Conservation (phyloP, 352 stramenopile genomes). For the Bremia lactucae region DNA sequence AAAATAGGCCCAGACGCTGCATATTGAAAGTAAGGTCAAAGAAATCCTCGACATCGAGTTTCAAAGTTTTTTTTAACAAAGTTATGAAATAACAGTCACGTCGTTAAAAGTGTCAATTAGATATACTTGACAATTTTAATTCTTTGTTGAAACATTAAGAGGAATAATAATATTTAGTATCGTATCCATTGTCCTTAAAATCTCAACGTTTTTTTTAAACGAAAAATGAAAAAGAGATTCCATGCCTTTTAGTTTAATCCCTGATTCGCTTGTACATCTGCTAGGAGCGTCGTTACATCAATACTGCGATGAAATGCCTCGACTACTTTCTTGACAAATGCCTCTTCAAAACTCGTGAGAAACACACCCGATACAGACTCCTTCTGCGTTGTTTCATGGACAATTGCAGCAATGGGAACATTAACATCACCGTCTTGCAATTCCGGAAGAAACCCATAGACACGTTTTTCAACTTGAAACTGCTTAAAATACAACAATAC, state of each 20-base stretch:
- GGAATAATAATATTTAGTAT: no score
- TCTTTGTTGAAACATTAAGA: no score
- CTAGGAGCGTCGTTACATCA: constrained; percentile 29
- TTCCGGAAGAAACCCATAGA: constrained; percentile 83
- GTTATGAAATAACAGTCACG: no score
- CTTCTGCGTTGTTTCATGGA: constrained; percentile 3
- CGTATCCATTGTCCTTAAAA: not conserved
- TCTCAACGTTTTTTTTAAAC: constrained; percentile 2
- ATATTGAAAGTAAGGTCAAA: no score
- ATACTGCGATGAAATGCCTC: constrained; percentile 29
- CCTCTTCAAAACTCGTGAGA: constrained; percentile 16
- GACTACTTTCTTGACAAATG: constrained; percentile 25
- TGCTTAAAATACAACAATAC: constrained; percentile 89
- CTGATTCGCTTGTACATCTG: constrained; percentile 17
- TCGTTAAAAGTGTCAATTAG: no score
- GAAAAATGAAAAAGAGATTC: no score
- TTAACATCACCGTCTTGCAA: constrained; percentile 22
- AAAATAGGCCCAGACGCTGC: constrained; percentile 22
- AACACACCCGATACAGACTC: constrained; percentile 16
- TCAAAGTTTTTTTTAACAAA: no score
- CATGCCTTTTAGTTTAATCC: no score
- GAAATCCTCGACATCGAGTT: no score
- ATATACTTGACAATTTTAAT: no score
- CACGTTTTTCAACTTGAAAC: constrained; percentile 46
- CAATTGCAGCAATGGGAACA: constrained; percentile 12